Evolutionary conservation across 441 rosid species (phyloP).

Genomic region (Gossypium schwendimanii): DNA sequence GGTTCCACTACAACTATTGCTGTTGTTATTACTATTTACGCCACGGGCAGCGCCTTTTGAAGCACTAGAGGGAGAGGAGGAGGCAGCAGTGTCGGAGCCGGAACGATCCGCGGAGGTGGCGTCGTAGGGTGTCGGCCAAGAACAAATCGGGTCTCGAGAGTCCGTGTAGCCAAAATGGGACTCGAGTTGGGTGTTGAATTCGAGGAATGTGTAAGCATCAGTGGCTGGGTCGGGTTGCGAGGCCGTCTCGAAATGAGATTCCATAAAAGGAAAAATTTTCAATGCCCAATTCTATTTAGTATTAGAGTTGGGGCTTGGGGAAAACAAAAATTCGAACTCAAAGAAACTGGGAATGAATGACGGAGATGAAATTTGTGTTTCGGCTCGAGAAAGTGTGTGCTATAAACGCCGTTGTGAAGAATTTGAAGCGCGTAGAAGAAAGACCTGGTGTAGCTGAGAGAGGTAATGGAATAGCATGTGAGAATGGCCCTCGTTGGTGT

Average conservation of each 20-base stretch:
- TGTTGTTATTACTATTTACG: conserved; percentile 29
- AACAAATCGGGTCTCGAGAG: conserved; percentile 57
- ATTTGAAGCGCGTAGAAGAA: neutral
- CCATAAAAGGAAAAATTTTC: conserved; percentile 39
- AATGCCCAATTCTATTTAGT: neutral
- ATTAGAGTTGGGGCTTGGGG: no score
- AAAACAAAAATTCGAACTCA: neutral
- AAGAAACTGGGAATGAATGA: neutral
- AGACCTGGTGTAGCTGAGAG: neutral
- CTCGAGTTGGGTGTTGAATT: conserved; percentile 94
- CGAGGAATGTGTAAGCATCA: conserved; percentile 89
- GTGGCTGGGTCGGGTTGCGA: conserved; percentile 84
- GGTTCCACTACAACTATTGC: conserved; percentile 4
- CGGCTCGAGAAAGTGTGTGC: neutral
- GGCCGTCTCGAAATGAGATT: conserved; percentile 77
- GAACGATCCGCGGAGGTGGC: conserved; percentile 42
- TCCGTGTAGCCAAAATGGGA: conserved; percentile 89
- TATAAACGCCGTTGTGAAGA: neutral
- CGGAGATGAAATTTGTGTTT: neutral
- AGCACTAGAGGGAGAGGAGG: conserved; percentile 33
- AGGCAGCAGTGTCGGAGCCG: conserved; percentile 29
- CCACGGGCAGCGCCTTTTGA: conserved; percentile 32
- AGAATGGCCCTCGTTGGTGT: neutral
- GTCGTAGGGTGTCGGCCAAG: conserved; percentile 91
- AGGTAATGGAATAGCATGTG: neutral